phyloP scores from a whole-genome alignment of 352 stramenopile genomes.

The Thalassiosira livingstoniorum region DNA sequence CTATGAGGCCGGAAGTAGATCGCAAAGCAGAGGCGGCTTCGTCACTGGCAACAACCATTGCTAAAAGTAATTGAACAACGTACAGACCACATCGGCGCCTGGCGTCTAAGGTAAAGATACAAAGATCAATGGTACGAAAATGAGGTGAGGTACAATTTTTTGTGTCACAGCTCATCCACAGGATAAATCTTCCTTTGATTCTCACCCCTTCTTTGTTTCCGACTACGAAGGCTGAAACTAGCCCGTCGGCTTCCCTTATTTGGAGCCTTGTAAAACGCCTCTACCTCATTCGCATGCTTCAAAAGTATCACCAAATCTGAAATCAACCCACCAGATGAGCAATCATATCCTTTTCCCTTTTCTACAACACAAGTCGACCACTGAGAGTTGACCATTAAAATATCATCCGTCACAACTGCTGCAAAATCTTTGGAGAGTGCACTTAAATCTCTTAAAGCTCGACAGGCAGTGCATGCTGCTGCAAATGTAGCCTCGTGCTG shows the following conservation, averaged over 20 bases:
- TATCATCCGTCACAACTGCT: slow-evolving; percentile 79
- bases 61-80: slow-evolving; percentile 75
- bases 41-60: slow-evolving; percentile 78
- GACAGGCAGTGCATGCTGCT: slow-evolving; percentile 72
- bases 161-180: too few species aligned
- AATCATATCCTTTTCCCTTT: slow-evolving; percentile 36
- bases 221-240: slow-evolving; percentile 33
- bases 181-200: too few species aligned
- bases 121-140: too few species aligned
- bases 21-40: slow-evolving; percentile 69
- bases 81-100: slow-evolving; percentile 71
- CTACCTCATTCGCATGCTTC: slow-evolving; percentile 64
- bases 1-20: slow-evolving; percentile 64
- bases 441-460: slow-evolving; percentile 75
- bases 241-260: slow-evolving; percentile 13
- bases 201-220: slow-evolving; percentile 52
- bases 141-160: too few species aligned
- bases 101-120: slow-evolving; percentile 38
- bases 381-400: slow-evolving; percentile 68
- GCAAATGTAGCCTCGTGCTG: slow-evolving; percentile 68
- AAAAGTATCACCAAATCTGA: slow-evolving; percentile 74
- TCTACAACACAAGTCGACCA: slow-evolving; percentile 49
- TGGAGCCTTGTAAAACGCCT: slow-evolving; percentile 42
- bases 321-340: slow-evolving; percentile 57
- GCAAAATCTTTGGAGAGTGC: slow-evolving; percentile 71